Evolutionary conservation across 495 filamentous ascomycete genomes (phyloP).

Genomic region (Aeminium ludgeri): DNA sequence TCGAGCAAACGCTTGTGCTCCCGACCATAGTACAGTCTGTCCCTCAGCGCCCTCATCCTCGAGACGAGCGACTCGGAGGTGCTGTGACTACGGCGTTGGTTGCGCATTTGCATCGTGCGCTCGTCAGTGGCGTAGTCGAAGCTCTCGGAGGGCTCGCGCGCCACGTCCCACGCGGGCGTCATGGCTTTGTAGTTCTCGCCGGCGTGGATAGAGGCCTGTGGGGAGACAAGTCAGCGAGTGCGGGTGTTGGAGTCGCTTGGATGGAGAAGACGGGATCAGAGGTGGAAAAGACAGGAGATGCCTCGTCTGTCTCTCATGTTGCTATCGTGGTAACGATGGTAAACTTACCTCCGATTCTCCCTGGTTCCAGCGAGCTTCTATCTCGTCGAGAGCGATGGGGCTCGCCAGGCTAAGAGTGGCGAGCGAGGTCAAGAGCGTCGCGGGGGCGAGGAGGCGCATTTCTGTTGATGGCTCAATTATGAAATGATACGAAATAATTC

Average conservation of each 20-base stretch:
- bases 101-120: slow-evolving; percentile 7
- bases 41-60: slow-evolving; percentile 3
- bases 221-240: neutral
- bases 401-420: slow-evolving; percentile 1
- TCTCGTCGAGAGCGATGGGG: slow-evolving; percentile 6
- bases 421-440: slow-evolving; percentile 6
- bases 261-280: neutral
- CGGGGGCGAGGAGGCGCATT: slow-evolving; percentile 4
- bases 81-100: neutral
- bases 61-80: neutral
- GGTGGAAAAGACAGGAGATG: neutral
- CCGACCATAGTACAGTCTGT: neutral
- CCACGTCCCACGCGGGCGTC: slow-evolving; percentile 9
- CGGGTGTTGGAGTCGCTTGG: neutral
- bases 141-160: neutral
- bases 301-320: too few relatives aligned
- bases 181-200: slow-evolving; percentile 2
- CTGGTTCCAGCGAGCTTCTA: slow-evolving; percentile 8
- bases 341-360: slow-evolving; percentile 15
- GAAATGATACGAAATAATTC: too few relatives aligned
- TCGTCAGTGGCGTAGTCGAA: slow-evolving; percentile 11
- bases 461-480: neutral
- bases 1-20: neutral
- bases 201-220: slow-evolving; percentile 4
- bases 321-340: neutral